These are phyloP conservation scores for Sclerotinia spermophila DNA, from an alignment of 2,329 filamentous ascomycete genomes.

Conservation along the genomic window DNA sequence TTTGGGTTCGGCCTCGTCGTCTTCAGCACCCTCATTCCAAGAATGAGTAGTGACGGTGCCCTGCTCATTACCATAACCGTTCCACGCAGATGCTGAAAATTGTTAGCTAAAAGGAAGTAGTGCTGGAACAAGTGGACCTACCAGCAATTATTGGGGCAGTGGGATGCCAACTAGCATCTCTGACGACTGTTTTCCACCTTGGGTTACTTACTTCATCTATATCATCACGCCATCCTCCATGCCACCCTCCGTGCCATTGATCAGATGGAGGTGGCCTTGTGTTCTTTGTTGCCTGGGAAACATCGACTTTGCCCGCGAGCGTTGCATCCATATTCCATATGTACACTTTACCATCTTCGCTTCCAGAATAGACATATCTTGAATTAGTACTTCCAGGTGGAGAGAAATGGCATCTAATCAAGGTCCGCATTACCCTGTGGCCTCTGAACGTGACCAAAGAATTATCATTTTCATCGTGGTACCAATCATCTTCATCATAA, in stretches of 20 bases:
- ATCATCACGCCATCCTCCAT: constrained; percentile 27
- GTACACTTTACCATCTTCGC: constrained; percentile 82
- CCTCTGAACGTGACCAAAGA: constrained; percentile 91
- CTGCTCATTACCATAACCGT: constrained; percentile 60
- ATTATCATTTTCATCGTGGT: constrained; percentile 78
- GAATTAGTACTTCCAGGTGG: constrained; percentile 82
- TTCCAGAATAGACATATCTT: constrained; percentile 89
- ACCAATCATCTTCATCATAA: constrained; percentile 64
- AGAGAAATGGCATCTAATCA: constrained; percentile 94
- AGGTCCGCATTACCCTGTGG: constrained; percentile 80
- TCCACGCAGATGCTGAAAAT: constrained; percentile 60
- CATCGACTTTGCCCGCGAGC: constrained; percentile 72
- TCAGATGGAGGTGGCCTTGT: constrained; percentile 48
- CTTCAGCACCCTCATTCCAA: constrained; percentile 60
- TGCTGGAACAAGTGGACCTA: constrained; percentile 15
- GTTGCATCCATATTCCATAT: constrained; percentile 94
- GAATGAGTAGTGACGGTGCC: constrained; percentile 65
- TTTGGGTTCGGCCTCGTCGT: constrained; percentile 53
- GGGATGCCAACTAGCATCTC: constrained; percentile 71
- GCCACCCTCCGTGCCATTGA: constrained; percentile 21
- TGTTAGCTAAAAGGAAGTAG: constrained; percentile 18
- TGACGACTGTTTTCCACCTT: constrained; percentile 63
- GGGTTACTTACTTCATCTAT: constrained; percentile 26
- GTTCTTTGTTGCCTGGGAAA: constrained; percentile 64
- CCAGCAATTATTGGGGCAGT: constrained; percentile 59